A percentile compares a stretch with the other conserved stretches of the same genome.
Evolutionary conservation across 768 basidiomycete species (phyloP).

Genomic region (Suillus cothurnatus): DNA sequence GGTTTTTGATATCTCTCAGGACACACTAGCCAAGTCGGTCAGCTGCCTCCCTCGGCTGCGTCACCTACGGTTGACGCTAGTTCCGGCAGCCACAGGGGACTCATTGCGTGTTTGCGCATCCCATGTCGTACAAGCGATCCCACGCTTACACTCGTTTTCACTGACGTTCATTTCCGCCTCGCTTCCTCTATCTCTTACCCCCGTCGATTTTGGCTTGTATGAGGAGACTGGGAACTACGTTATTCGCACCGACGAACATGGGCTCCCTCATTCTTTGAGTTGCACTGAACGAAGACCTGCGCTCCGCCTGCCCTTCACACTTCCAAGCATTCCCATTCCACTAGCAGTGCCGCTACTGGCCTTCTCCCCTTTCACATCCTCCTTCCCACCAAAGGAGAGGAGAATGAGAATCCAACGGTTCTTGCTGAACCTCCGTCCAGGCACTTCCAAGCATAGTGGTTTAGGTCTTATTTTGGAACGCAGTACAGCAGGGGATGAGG

Average conservation of each 20-base stretch:
- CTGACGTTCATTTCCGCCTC: conserved; percentile 67
- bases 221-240: conserved; percentile 55
- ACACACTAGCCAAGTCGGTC: conserved; percentile 58
- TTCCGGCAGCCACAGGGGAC: conserved; percentile 67
- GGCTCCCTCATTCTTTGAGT: conserved; percentile 55
- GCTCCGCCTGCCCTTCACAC: conserved; percentile 30
- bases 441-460: conserved; percentile 42
- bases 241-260: conserved; percentile 62
- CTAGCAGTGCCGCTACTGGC: conserved; percentile 29
- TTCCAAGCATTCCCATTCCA: conserved; percentile 19
- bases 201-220: conserved; percentile 43
- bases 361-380: conserved; percentile 32
- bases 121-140: conserved; percentile 65
- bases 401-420: conserved; percentile 26
- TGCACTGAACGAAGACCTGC: conserved; percentile 50
- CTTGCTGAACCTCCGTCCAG: conserved; percentile 33
- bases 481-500: conserved; percentile 69
- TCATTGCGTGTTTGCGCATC: conserved; percentile 58
- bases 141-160: conserved; percentile 63
- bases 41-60: conserved; percentile 65
- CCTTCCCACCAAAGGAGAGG: conserved; percentile 27
- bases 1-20: conserved; percentile 18
- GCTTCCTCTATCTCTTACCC: conserved; percentile 48
- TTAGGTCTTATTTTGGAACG: conserved; percentile 53
- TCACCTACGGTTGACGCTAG: conserved; percentile 62